Evolutionary conservation across 2,329 filamentous ascomycete species (phyloP), one percentile per base, ranked within the genome.

Genomic region (Cordyceps cicadae): DNA sequence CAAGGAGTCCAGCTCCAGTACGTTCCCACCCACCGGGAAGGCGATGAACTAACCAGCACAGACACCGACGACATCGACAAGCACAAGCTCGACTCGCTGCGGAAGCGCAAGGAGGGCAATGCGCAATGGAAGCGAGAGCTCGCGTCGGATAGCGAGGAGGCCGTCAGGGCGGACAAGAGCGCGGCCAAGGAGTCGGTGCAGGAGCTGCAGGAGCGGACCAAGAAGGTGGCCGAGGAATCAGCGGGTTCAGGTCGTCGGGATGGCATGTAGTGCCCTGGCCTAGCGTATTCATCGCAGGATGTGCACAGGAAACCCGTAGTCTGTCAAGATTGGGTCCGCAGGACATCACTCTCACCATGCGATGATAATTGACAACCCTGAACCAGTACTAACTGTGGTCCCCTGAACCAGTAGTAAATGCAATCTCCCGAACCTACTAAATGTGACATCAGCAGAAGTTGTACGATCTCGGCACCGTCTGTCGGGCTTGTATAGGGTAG

Each of bases 101-200:
- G 79, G 64, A 92, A 92, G 78, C 82, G 90, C 63, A 84, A 87
- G 72, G 74, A 81, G 45, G 89, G 89, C 63, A 81, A 84, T 71
- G 87, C 80, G 58, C 81, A 90, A 70, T 94, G 90, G 90, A 88
- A 89, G 75, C 80, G 87, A 24, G 86, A 88, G 71, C 79, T 95
- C 54, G 89, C 90, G 3, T 89, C 86, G 54, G 85, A 90, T 74
- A 89, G 87, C 73, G 90, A 95, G 78, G 88, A 89, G 72, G 84
- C 84, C 67, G 80, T 94, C 74, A 87, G 83, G 77, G 88, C 85
- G 46, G 88, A 88, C 70, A 74, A 48, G 66, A 71, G 54, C 37
- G 46, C 43, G 19, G 34, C 32, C 45, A 55, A 32, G n/a, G 73
- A 77, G 62, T 73, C 78, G 54, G 72, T 79, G 64, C 74, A 75